These are phyloP conservation scores for Jamesozyma jinghongensis DNA, from an alignment of 805 yeast species.

Conservation along the genomic window DNA sequence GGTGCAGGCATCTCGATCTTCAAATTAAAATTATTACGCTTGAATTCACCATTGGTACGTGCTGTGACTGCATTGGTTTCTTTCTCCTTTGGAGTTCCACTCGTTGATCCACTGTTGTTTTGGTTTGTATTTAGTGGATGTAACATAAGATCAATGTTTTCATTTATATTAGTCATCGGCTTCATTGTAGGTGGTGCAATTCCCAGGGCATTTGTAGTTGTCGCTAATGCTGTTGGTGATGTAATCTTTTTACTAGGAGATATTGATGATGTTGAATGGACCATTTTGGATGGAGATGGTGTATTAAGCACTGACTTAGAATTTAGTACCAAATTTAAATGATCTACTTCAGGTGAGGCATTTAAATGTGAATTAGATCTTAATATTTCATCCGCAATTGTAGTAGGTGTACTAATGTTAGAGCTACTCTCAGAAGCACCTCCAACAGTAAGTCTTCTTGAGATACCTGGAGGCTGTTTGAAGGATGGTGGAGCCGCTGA, in stretches of 20 bases:
- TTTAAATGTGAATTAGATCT: slow-evolving; percentile 5
- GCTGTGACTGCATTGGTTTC: slow-evolving; percentile 10
- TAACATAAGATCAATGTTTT: slow-evolving; percentile 19
- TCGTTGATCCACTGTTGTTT: background rate
- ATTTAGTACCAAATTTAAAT: too few species aligned
- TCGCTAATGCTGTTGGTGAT: slow-evolving; percentile 6
- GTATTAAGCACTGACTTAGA: slow-evolving; percentile 25
- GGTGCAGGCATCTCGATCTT: slow-evolving; percentile 74
- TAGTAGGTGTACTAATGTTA: slow-evolving; percentile 1
- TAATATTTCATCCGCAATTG: slow-evolving; percentile 11
- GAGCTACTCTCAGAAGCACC: slow-evolving; percentile 12
- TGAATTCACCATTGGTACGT: slow-evolving; percentile 28
- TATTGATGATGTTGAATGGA: slow-evolving; percentile 27
- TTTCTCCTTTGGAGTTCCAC: background rate
- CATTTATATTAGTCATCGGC: slow-evolving; percentile 16
- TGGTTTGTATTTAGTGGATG: slow-evolving; percentile 31
- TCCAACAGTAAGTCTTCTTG: slow-evolving; percentile 24
- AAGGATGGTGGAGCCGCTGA: slow-evolving; percentile 16
- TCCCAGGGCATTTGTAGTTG: background rate
- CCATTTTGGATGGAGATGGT: slow-evolving; percentile 39
- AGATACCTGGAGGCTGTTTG: slow-evolving; percentile 16
- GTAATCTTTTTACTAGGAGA: slow-evolving; percentile 18
- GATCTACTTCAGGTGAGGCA: too few species aligned
- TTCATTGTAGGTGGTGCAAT: slow-evolving; percentile 34
- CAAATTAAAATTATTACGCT: slow-evolving; percentile 44